phyloP scores from a whole-genome alignment of 2,329 filamentous ascomycete genomes.

The Aspergillus sp. region DNA sequence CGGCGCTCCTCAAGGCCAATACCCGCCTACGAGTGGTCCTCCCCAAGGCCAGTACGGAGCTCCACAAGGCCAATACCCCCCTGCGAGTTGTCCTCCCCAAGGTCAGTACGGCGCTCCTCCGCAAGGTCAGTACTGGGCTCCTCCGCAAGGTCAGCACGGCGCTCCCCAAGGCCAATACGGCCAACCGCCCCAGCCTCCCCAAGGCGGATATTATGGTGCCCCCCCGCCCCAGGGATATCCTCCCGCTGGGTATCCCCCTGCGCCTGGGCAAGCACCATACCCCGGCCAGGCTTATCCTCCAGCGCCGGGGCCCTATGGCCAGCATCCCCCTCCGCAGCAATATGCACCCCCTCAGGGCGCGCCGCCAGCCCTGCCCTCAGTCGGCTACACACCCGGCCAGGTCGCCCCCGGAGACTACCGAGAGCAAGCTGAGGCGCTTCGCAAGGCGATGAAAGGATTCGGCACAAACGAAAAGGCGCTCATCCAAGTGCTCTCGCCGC shows the following conservation, averaged over 20 bases:
- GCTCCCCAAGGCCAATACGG: slow-evolving; percentile 16
- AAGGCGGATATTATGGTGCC: slow-evolving; percentile 13
- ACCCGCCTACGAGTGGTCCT: too few species aligned
- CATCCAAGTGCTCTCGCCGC: slow-evolving; percentile 58
- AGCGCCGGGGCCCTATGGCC: slow-evolving; percentile 19
- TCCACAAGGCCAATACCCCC: slow-evolving; percentile 23
- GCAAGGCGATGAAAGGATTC: slow-evolving; percentile 85
- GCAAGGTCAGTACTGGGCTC: too few species aligned
- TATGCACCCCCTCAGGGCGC: slow-evolving; percentile 29
- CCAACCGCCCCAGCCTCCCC: slow-evolving; percentile 17
- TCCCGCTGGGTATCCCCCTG: slow-evolving; percentile 6
- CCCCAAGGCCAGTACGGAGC: too few species aligned
- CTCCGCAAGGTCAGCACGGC: too few species aligned
- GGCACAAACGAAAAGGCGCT: slow-evolving; percentile 77
- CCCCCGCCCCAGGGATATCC: slow-evolving; percentile 14
- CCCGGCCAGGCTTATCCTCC: slow-evolving; percentile 19
- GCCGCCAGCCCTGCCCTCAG: slow-evolving; percentile 53
- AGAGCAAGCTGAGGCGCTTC: slow-evolving; percentile 60
- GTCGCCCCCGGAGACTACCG: slow-evolving; percentile 57
- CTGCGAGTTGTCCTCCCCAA: slow-evolving; percentile 23
- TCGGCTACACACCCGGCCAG: slow-evolving; percentile 66
- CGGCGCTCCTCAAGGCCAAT: too few species aligned
- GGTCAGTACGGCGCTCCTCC: background rate
- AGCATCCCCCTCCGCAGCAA: slow-evolving; percentile 27
- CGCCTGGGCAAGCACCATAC: slow-evolving; percentile 10